Evolutionary conservation across 257 asterid genomes (phyloP).

Genomic region (Lithospermum erythrorhizon): DNA sequence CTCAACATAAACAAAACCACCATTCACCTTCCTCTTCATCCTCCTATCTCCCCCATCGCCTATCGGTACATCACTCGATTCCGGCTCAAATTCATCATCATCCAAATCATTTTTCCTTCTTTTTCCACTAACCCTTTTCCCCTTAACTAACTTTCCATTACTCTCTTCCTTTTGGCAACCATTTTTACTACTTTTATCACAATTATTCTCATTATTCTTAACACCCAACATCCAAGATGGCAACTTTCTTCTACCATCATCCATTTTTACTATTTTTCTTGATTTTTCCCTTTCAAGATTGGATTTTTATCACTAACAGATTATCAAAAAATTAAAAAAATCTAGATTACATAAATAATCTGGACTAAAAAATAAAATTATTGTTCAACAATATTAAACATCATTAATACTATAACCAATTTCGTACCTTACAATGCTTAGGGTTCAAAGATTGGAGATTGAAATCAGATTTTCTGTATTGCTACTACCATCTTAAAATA

Average conservation of each 20-base stretch:
- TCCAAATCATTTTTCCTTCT: not conserved
- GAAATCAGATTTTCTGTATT: not conserved
- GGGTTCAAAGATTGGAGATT: not conserved
- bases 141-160: not conserved
- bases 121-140: not conserved
- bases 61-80: constrained; percentile 23
- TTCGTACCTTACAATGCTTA: not conserved
- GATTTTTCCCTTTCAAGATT: too few relatives aligned
- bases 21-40: not conserved
- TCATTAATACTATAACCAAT: not conserved
- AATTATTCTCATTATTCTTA: not conserved
- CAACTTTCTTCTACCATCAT: constrained; percentile 11
- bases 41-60: constrained; percentile 17
- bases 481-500: too few relatives aligned
- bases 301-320: not conserved
- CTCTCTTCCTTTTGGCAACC: constrained; percentile 3
- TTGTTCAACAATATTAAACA: not conserved
- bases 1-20: not conserved
- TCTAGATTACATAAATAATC: not conserved
- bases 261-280: not conserved
- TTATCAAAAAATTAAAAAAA: not conserved
- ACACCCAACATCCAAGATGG: constrained; percentile 19
- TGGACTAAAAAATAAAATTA: too few relatives aligned
- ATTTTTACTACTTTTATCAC: not conserved
- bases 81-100: constrained; percentile 1